phyloP scores from a whole-genome alignment of 2,329 filamentous ascomycete species.

The Hysterium pulicare region DNA sequence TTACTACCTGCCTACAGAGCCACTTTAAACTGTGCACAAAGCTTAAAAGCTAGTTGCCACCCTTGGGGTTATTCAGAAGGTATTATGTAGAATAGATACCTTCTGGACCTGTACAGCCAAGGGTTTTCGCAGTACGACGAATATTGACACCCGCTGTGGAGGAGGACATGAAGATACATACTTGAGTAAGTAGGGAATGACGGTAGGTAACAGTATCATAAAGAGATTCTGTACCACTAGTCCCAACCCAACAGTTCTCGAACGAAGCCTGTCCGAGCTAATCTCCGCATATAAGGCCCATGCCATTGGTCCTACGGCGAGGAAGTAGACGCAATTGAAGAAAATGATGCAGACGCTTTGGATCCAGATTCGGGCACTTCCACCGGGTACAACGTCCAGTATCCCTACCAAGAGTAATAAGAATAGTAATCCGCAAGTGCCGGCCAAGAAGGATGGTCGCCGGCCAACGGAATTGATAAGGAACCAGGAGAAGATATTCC shows the following conservation, averaged over 20 bases:
- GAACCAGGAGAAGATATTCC: slow-evolving; percentile 2
- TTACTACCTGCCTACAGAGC: too few species aligned
- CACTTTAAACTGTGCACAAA: too few species aligned
- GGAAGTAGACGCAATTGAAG: slow-evolving; percentile 3
- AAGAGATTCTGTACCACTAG: slow-evolving; percentile 2
- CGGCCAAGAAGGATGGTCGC: neutral
- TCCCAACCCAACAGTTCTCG: slow-evolving; percentile 1
- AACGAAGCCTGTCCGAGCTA: slow-evolving; percentile 1
- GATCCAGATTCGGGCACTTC: neutral
- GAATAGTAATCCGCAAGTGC: neutral
- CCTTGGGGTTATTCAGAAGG: too few species aligned
- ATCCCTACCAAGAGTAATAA: slow-evolving; percentile 1
- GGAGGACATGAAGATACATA: too few species aligned
- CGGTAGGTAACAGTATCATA: neutral
- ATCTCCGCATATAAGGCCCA: slow-evolving; percentile 4
- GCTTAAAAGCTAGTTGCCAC: too few species aligned
- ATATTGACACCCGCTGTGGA: too few species aligned
- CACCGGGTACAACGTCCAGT: slow-evolving; percentile 1
- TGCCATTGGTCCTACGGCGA: slow-evolving; percentile 1
- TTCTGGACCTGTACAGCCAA: too few species aligned
- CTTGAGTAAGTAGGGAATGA: slow-evolving; percentile 3
- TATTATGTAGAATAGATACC: too few species aligned
- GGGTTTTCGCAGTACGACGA: too few species aligned
- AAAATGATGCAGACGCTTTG: slow-evolving; percentile 3
- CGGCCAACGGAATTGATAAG: slow-evolving; percentile 3